Evolutionary conservation across 2,329 filamentous ascomycete genomes (phyloP), one percentile per base, ranked within the genome.

Genomic region (Penicillium sclerotigenum): DNA sequence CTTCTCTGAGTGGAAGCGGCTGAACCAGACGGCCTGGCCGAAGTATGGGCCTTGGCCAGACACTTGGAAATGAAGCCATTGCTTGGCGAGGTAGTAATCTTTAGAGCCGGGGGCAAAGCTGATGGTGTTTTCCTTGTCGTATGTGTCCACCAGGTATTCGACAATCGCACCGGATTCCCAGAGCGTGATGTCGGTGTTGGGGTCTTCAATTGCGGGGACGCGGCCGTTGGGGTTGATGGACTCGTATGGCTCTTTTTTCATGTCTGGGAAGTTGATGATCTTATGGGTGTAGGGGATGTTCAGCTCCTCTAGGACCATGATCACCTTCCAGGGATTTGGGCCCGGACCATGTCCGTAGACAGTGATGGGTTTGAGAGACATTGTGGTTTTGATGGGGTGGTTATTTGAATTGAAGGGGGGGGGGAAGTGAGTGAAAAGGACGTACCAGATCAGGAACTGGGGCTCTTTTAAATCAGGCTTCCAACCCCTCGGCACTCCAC

Each of bases 1-100:
- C 58, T 75, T 75, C 56, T 81, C 78, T 0, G 67, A 64, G 62
- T 80, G 75, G 57, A 69, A 77, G 16, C 57, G 52, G 13, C 40
- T 60, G 64, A 78, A 80, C 79, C 77, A 81, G 16, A 68, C 66
- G 4, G 68, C 68, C 63, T 81, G 79, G 5, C 79, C 80, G 56
- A 73, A 81, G 62, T 81, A 81, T 1, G 79, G 79, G 0, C 77
- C 79, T 54, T 81, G 79, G 10, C 78, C 78, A 4, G 73, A 73
- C 22, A 69, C 65, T 63, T 81, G 77, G 65, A 74, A 80, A 60
- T 71, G 73, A 5, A 80, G 70, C 76, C 76, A 80, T 50, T 79
- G 77, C 54, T 74, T 74, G 7, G 71, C 71, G 1, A 71, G 65
- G 57, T 72, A 75, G 45, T 63, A 66, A 18, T 78, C 75, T 7